A percentile compares a stretch with the other conserved stretches of the same genome.
phyloP scores from a whole-genome alignment of 2,329 filamentous ascomycete genomes.

The Aureobasidium sp. region DNA sequence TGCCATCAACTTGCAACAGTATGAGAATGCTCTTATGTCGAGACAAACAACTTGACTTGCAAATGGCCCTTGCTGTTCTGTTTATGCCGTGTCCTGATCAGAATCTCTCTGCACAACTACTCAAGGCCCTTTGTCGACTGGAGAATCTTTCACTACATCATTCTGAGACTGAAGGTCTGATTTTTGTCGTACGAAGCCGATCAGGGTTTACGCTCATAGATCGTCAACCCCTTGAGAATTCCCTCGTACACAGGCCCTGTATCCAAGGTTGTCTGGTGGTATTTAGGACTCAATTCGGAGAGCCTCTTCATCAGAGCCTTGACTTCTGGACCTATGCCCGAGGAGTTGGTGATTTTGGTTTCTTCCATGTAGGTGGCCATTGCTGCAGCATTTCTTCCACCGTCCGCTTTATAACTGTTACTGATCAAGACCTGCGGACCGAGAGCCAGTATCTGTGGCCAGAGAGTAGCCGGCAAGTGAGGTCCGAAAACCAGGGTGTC shows the following conservation, averaged over 20 bases:
- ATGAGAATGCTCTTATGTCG: conserved; percentile 52
- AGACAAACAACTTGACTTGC: background rate
- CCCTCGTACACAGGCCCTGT: background rate
- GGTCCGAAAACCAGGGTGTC: background rate
- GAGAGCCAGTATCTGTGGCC: background rate
- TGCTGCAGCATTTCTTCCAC: background rate
- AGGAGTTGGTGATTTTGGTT: no score
- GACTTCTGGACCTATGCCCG: background rate
- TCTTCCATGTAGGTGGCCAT: background rate
- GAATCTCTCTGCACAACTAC: no score
- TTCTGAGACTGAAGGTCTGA: no score
- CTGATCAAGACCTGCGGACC: background rate
- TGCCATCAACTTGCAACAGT: conserved; percentile 62
- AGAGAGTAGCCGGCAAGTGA: background rate
- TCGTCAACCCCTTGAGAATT: background rate
- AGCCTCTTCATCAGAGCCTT: background rate
- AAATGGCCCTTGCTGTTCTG: background rate
- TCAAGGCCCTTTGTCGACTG: no score
- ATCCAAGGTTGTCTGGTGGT: background rate
- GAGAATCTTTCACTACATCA: no score
- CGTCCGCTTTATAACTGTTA: background rate
- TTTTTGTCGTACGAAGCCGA: background rate
- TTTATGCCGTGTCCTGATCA: no score
- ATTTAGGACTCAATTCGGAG: background rate
- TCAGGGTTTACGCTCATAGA: background rate